Base-by-base conservation (phyloP, 2,329 filamentous ascomycete genomes). In the Magnaporthiopsis poae region DNA sequence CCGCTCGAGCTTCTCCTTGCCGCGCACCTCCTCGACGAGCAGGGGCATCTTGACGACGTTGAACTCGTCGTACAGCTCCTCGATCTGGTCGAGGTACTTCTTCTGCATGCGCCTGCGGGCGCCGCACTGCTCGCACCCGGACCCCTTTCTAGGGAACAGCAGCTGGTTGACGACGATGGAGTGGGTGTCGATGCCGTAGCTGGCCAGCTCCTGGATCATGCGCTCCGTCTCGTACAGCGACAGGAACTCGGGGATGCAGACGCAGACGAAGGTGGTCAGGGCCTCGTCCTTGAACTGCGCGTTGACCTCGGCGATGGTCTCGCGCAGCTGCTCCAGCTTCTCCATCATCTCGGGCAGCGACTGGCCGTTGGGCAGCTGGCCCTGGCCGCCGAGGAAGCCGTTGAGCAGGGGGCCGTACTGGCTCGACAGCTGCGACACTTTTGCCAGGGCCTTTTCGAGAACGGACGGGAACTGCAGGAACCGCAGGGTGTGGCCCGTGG, bases 31-130 rank as follows among this genome's bases (percentile, higher is more conserved):
- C 77, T 99, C 94, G 1, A 96, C 91, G 68, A 99, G 80, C 74
- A 99, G 79, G 56, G 95, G 95, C 93, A 99, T 98, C 83, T 94
- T 94, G 71, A 99, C 94, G 59, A 99, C 93, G 76, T 99, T 96
- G 81, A 99, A 99, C 78, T 99, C 95, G 75, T 97, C 93, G 76
- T 99, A 99, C 68, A 99, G 80, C 81, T 99, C 95, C 79, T 96
- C 93, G 73, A 98, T 98, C 83, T 99, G 94, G 75, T 98, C 93
- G 61, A 99, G 84, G 76, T 99, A 99, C 82, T 99, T 99, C 83
- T 92, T 95, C 83, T 99, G 95, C 95, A 99, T 99, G 82, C 96
- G 96, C 74, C 93, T 84, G 70, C 95, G 84, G 62, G 95, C 90
- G 75, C 92, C 96, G 80, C 95, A 99, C 82, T 99, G 95, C 69